Conservation (phyloP, 2,329 filamentous ascomycete genomes). For the Fusarium torulosum region DNA sequence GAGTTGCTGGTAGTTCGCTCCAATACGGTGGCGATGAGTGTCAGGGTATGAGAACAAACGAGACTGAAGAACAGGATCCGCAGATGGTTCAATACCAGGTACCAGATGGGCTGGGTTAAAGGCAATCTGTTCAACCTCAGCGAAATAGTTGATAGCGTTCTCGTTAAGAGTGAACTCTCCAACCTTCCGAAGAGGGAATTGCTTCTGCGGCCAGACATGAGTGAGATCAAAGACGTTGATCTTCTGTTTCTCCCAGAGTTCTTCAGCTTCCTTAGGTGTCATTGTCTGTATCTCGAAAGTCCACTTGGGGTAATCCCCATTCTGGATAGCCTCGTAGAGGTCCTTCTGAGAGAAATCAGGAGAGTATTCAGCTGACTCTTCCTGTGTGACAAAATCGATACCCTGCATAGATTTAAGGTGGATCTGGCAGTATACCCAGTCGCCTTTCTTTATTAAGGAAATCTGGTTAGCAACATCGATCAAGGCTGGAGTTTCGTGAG, state of each 20-base stretch:
- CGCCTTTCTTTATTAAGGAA: not conserved
- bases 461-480: not conserved
- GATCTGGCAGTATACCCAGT: slow-evolving; percentile 30
- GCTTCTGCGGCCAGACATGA: slow-evolving; percentile 63
- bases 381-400: slow-evolving; percentile 26
- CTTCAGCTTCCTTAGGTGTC: slow-evolving; percentile 31
- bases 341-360: slow-evolving; percentile 36
- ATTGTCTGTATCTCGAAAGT: slow-evolving; percentile 63
- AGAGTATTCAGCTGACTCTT: slow-evolving; percentile 15
- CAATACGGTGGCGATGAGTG: slow-evolving; percentile 72
- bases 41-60: slow-evolving; percentile 73
- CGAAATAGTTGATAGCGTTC: slow-evolving; percentile 71
- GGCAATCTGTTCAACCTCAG: slow-evolving; percentile 75
- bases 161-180: slow-evolving; percentile 77
- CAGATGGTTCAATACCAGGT: slow-evolving; percentile 71
- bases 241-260: slow-evolving; percentile 44
- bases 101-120: slow-evolving; percentile 75
- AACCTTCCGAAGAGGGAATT: slow-evolving; percentile 54
- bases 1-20: slow-evolving; percentile 68
- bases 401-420: slow-evolving; percentile 40
- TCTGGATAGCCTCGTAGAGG: slow-evolving; percentile 33
- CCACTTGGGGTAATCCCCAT: slow-evolving; percentile 64
- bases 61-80: slow-evolving; percentile 72
- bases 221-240: slow-evolving; percentile 72
- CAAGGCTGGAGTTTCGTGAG: too few relatives aligned